Percentiles rank a stretch among this genome's conserved stretches.
phyloP scores from a whole-genome alignment of 2,329 filamentous ascomycete species.

The Microsporum audouinii region DNA sequence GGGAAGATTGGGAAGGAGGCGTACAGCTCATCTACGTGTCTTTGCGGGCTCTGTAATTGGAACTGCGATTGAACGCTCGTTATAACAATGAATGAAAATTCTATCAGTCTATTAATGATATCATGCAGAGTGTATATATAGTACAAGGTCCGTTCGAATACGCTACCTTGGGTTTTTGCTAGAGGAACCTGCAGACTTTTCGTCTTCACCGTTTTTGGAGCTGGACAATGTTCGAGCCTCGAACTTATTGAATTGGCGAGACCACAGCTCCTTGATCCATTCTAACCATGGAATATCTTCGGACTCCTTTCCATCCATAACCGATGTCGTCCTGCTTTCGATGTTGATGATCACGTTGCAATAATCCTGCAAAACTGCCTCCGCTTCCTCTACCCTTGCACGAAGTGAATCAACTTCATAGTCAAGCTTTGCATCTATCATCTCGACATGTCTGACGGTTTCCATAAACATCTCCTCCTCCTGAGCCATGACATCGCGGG shows the following conservation, averaged over 20 bases:
- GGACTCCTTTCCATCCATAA: constrained; percentile 52
- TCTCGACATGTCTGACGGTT: constrained; percentile 65
- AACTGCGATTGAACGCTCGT: background rate
- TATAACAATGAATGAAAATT: background rate
- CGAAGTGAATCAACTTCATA: constrained; percentile 79
- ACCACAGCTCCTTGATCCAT: constrained; percentile 23
- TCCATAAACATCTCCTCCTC: constrained; percentile 60
- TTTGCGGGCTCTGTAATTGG: background rate
- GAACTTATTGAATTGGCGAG: background rate
- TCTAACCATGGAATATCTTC: constrained; percentile 49
- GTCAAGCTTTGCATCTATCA: constrained; percentile 71
- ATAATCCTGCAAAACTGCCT: constrained; percentile 69
- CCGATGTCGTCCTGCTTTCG: constrained; percentile 51
- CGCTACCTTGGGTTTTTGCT: background rate
- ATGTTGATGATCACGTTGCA: constrained; percentile 64
- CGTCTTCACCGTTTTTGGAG: background rate
- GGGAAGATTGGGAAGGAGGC: background rate
- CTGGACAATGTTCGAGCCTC: background rate
- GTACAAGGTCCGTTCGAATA: background rate
- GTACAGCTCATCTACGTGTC: background rate
- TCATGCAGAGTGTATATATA: background rate
- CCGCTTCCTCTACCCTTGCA: constrained; percentile 73
- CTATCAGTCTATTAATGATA: background rate
- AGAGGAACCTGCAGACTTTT: background rate
- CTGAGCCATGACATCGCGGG: constrained; percentile 56